These are phyloP conservation scores for Vachellia pachyceras DNA, from an alignment of 306 rosid genomes.

Conservation along the genomic window DNA sequence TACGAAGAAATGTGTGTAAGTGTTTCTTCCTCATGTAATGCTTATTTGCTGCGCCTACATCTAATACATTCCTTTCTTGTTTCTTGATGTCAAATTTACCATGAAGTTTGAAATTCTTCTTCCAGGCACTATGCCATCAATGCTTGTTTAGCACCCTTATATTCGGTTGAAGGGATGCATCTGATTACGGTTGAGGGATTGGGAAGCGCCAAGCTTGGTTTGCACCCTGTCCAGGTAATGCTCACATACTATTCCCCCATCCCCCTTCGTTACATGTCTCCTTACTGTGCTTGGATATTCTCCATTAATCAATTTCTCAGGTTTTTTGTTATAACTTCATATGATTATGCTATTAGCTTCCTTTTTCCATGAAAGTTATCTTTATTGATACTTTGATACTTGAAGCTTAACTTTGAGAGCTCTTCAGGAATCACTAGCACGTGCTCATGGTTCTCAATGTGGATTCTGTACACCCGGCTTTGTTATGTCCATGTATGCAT, in stretches of 20 bases:
- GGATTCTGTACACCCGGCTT: slow-evolving; percentile 98
- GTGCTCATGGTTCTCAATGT: slow-evolving; percentile 91
- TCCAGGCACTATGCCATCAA: slow-evolving; percentile 89
- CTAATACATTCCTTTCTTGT: slow-evolving; percentile 25
- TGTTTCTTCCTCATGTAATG: slow-evolving; percentile 40
- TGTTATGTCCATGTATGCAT: slow-evolving; percentile 87
- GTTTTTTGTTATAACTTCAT: slow-evolving; percentile 18
- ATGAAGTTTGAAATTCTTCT: slow-evolving; percentile 37
- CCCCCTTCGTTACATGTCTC: slow-evolving; percentile 10
- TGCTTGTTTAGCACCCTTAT: slow-evolving; percentile 95
- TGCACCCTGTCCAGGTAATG: slow-evolving; percentile 91
- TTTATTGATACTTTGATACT: slow-evolving; percentile 17
- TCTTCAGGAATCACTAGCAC: slow-evolving; percentile 85
- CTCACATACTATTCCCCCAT: slow-evolving; percentile 2
- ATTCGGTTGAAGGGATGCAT: slow-evolving; percentile 98
- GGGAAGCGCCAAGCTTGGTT: slow-evolving; percentile 75
- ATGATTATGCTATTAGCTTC: slow-evolving; percentile 13
- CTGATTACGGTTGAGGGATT: slow-evolving; percentile 93
- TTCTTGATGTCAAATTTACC: slow-evolving; percentile 37
- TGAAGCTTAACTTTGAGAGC: slow-evolving; percentile 24
- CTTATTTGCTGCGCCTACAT: slow-evolving; percentile 19
- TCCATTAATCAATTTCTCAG: slow-evolving; percentile 30
- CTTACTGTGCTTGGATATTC: slow-evolving; percentile 14
- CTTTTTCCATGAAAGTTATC: neutral
- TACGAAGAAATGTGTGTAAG: slow-evolving; percentile 73